Base-by-base conservation (phyloP, 345 rosid species). In the Gossypium sturtianum region DNA sequence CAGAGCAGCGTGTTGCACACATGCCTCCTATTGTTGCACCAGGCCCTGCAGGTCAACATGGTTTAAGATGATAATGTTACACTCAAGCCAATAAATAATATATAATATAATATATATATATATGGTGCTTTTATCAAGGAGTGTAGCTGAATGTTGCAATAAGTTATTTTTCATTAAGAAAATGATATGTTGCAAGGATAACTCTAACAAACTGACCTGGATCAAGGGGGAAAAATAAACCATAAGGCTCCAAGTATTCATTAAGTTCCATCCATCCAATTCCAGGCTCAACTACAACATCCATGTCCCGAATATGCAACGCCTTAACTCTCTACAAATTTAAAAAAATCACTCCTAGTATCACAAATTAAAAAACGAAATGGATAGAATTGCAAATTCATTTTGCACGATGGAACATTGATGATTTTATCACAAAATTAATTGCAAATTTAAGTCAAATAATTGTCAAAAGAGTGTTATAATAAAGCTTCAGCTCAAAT, bases 1-100 rank as follows among this genome's bases (percentile, higher is more conserved):
- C 98, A 66, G 97, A 94, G 89, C 97, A 94, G 52, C 97, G 97
- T 66, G 97, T 92, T 70, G 98, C 94, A 82, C 97, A 92, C 98
- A 92, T 94, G 63, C 98, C 98, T 60, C 98, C 97, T 22, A 94
- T 88, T 67, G 86, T 84, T 76, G 98, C 98, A 65, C 98, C 97
- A 20, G 98, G 98, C 51, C 97, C 98, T 94, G 91, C 52, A 76
- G 56, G 52, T 71, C 34, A 81, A 74, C 60, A 60, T 38, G 64
- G 57, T 80, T 43, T 66, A 83, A 68, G 11, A 72, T 34, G 54
- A 38, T 23, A 56, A 23, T 6, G 51, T 56, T 17, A 76, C 20
- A 19, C 27, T 19, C 56, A 76, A 76, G 61, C 47, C 12, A 16
- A 72, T n/a, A 70, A 76, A 60, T 76, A 23, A 45, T n/a, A 45